Conservation (phyloP, 1,139 yeast genomes). For the Tardiomyces depauwii region DNA sequence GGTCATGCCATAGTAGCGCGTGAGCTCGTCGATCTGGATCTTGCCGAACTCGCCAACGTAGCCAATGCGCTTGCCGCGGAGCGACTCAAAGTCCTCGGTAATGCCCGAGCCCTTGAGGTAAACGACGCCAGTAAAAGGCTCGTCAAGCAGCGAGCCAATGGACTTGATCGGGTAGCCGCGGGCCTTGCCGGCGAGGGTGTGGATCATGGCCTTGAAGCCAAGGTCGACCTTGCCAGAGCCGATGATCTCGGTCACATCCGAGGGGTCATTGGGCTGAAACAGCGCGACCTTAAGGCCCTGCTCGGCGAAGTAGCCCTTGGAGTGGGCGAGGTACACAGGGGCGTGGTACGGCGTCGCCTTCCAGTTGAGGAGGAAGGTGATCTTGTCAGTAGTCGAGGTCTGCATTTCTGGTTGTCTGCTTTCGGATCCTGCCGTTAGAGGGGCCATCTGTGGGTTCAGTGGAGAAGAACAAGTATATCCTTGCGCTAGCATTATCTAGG, state of each 20-base stretch:
- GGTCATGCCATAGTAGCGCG: constrained; percentile 44
- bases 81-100: constrained; percentile 39
- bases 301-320: constrained; percentile 40
- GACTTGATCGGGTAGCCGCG: constrained; percentile 49
- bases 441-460: constrained; percentile 10
- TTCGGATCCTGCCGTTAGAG: constrained; percentile 1
- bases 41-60: constrained; percentile 53
- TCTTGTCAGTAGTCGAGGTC: constrained; percentile 33
- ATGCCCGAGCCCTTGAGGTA: constrained; percentile 43
- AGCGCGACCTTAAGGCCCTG: constrained; percentile 42
- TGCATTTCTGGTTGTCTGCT: background rate
- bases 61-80: constrained; percentile 44
- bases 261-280: constrained; percentile 47
- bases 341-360: constrained; percentile 48
- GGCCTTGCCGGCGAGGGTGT: constrained; percentile 46
- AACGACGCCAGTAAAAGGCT: constrained; percentile 47
- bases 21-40: constrained; percentile 46
- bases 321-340: constrained; percentile 41
- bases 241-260: constrained; percentile 47
- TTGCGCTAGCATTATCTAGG: constrained; percentile 10
- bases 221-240: constrained; percentile 48
- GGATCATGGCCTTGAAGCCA: constrained; percentile 54
- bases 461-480: constrained; percentile 5
- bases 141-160: constrained; percentile 44
- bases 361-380: constrained; percentile 46